A percentile compares a stretch with the other conserved stretches of the same genome.
Evolutionary conservation across 2,329 filamentous ascomycete genomes (phyloP).

Genomic region (Trichoderma arundinaceum): DNA sequence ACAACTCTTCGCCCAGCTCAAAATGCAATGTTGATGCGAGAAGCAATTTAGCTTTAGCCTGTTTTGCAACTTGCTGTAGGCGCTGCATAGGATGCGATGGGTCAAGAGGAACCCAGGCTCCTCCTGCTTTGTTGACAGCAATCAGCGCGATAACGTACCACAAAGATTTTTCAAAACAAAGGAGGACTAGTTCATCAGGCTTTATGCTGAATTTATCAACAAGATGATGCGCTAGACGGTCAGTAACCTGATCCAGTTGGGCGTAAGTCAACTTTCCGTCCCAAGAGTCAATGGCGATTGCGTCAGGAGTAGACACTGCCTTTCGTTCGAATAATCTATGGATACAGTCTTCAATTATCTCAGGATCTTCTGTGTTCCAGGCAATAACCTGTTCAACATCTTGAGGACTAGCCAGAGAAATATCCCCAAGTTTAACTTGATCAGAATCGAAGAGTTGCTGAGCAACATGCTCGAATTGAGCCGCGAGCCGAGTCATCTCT

Average conservation of each 20-base stretch:
- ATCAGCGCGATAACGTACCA: constrained; percentile 36
- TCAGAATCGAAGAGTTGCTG: background rate
- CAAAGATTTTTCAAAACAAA: constrained; percentile 34
- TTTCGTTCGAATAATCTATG: constrained; percentile 39
- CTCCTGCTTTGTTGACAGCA: constrained; percentile 40
- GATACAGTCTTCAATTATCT: constrained; percentile 20
- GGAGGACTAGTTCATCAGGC: constrained; percentile 3
- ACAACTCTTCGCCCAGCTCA: constrained; percentile 20
- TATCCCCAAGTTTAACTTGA: background rate
- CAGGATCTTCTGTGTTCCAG: constrained; percentile 9
- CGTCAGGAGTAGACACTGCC: constrained; percentile 24
- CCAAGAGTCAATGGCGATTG: constrained; percentile 22
- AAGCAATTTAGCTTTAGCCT: background rate
- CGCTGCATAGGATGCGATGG: constrained; percentile 20
- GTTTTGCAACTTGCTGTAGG: background rate
- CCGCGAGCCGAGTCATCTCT: background rate
- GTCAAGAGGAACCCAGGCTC: constrained; percentile 35
- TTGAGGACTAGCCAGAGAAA: constrained; percentile 8
- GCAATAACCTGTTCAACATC: constrained; percentile 1
- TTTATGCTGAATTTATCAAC: background rate
- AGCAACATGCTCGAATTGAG: constrained; percentile 21
- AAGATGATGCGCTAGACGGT: background rate
- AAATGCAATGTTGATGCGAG: constrained; percentile 15
- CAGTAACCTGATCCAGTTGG: constrained; percentile 23
- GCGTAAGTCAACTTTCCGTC: constrained; percentile 27